Percentiles rank a stretch among this genome's conserved stretches.
phyloP scores from a whole-genome alignment of 1,284 basidiomycete genomes.

The Lentinus polychrous region DNA sequence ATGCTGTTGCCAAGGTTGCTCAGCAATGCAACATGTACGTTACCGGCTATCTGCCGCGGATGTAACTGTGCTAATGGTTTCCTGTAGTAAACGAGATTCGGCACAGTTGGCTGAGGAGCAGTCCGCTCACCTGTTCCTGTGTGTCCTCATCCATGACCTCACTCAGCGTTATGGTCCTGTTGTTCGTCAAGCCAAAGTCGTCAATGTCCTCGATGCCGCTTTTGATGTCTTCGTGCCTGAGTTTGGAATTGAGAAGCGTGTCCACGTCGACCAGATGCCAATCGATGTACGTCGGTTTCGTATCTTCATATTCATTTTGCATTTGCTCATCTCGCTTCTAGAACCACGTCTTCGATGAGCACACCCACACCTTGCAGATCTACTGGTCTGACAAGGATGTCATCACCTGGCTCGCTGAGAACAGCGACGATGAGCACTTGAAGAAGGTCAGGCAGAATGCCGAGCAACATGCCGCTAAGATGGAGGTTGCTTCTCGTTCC shows the following conservation, averaged over 20 bases:
- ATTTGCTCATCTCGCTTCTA: conserved; percentile 23
- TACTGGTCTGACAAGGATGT: conserved; percentile 92
- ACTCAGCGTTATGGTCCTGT: conserved; percentile 95
- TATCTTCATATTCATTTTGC: not conserved
- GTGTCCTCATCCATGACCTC: conserved; percentile 87
- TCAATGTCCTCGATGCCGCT: conserved; percentile 90
- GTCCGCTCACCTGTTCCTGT: conserved; percentile 91
- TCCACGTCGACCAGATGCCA: conserved; percentile 98
- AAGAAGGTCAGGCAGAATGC: conserved; percentile 87
- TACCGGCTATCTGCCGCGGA: conserved; percentile 6
- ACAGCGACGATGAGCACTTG: conserved; percentile 89
- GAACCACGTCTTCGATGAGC: conserved; percentile 94
- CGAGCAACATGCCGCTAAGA: conserved; percentile 78
- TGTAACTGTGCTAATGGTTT: conserved; percentile 6
- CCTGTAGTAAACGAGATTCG: conserved; percentile 77
- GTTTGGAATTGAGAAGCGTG: conserved; percentile 96
- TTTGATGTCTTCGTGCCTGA: conserved; percentile 94
- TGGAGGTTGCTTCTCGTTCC: conserved; percentile 77
- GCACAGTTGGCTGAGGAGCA: conserved; percentile 93
- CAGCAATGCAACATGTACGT: conserved; percentile 94
- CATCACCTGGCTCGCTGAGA: conserved; percentile 89
- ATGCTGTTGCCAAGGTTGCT: conserved; percentile 94
- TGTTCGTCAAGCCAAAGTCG: conserved; percentile 86
- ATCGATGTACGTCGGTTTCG: conserved; percentile 62
- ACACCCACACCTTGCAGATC: conserved; percentile 81